These are phyloP conservation scores for Hygrocybe punicea DNA, from an alignment of 768 basidiomycete species.

Conservation along the genomic window DNA sequence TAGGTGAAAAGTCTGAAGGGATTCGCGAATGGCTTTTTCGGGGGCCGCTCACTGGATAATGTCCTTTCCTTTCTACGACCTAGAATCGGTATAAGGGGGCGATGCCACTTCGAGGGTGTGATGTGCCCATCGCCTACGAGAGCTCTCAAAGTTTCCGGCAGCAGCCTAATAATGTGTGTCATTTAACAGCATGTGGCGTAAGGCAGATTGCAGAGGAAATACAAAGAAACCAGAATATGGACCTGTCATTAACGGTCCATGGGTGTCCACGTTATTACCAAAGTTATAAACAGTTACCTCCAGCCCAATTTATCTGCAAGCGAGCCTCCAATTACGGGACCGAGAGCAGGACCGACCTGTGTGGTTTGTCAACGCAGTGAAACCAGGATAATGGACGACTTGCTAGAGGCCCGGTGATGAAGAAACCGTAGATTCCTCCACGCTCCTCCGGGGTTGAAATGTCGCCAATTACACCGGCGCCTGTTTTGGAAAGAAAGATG, in stretches of 20 bases:
- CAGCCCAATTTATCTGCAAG: slow-evolving; percentile 59
- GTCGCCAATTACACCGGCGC: slow-evolving; percentile 76
- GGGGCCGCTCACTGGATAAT: slow-evolving; percentile 27
- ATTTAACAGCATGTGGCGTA: slow-evolving; percentile 34
- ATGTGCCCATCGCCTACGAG: slow-evolving; percentile 55
- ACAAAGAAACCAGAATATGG: slow-evolving; percentile 63
- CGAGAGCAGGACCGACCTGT: slow-evolving; percentile 59
- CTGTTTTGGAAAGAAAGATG: slow-evolving; percentile 26
- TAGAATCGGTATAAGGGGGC: slow-evolving; percentile 51
- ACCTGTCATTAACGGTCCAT: slow-evolving; percentile 29
- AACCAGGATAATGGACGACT: not conserved
- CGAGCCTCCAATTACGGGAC: slow-evolving; percentile 58
- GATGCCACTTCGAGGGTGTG: slow-evolving; percentile 46
- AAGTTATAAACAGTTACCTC: slow-evolving; percentile 45
- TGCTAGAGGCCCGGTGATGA: slow-evolving; percentile 63
- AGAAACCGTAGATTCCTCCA: slow-evolving; percentile 70
- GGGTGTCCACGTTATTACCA: slow-evolving; percentile 5
- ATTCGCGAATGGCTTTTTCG: slow-evolving; percentile 45
- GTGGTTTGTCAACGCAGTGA: not conserved
- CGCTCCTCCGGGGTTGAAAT: slow-evolving; percentile 70
- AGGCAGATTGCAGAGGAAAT: slow-evolving; percentile 48
- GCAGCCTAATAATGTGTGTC: slow-evolving; percentile 40
- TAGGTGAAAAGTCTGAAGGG: slow-evolving; percentile 55
- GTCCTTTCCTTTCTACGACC: slow-evolving; percentile 30
- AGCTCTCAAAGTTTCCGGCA: slow-evolving; percentile 54